These are phyloP conservation scores for Lasiodiplodia theobromae DNA, from an alignment of 2,329 filamentous ascomycete species.

Conservation along the genomic window DNA sequence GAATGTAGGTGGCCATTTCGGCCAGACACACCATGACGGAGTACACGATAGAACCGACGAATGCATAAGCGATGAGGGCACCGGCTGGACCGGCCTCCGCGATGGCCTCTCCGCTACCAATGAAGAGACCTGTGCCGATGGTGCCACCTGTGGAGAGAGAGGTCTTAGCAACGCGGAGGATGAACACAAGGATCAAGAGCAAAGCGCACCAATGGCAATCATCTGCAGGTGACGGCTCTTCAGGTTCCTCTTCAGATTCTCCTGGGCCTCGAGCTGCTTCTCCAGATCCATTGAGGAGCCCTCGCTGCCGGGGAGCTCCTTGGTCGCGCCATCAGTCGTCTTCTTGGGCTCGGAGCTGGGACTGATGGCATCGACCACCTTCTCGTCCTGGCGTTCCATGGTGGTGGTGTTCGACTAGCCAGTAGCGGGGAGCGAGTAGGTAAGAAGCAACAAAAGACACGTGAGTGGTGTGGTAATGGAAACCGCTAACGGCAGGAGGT, in stretches of 20 bases:
- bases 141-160: constrained; percentile 41
- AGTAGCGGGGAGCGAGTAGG: constrained; percentile 10
- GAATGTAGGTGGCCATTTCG: constrained; percentile 80
- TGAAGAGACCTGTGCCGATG: constrained; percentile 63
- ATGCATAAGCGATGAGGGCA: constrained; percentile 54
- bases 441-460: constrained; percentile 7
- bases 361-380: constrained; percentile 25
- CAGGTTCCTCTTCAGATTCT: constrained; percentile 45
- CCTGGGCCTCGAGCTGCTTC: constrained; percentile 40
- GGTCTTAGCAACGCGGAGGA: constrained; percentile 14
- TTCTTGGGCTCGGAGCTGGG: constrained; percentile 12
- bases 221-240: constrained; percentile 48
- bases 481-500: constrained; percentile 27
- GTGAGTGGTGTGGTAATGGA: constrained; percentile 27
- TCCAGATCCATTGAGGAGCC: constrained; percentile 39
- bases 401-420: constrained; percentile 6
- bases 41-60: constrained; percentile 74
- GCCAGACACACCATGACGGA: constrained; percentile 71
- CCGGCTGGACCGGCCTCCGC: constrained; percentile 57
- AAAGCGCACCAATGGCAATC: constrained; percentile 46
- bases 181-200: constrained; percentile 10
- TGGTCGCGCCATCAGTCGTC: constrained; percentile 13
- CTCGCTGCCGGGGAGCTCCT: constrained; percentile 24
- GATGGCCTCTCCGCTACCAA: constrained; percentile 57
- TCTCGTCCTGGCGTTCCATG: constrained; percentile 27